Conservation (phyloP, 2,329 filamentous ascomycete species). For the Sporothrix dimorphospora region DNA sequence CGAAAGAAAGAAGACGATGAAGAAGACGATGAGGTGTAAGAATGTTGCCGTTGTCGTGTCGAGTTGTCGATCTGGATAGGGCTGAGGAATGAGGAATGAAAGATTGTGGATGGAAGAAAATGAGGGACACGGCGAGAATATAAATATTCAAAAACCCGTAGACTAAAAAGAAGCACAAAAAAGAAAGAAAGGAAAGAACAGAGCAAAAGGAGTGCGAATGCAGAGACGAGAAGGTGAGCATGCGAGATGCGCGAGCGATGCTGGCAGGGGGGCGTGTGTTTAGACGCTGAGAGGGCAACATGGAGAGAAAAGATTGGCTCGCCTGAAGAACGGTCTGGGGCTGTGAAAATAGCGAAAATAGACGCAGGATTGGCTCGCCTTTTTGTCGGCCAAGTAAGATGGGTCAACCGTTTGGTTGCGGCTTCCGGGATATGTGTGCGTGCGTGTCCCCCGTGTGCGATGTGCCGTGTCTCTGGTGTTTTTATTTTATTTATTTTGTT, state of each 20-base stretch:
- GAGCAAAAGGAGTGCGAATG: background rate
- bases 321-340: slow-evolving; percentile 5
- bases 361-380: background rate
- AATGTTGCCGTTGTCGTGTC: background rate
- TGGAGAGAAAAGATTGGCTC: background rate
- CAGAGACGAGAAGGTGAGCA: background rate
- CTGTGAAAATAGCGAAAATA: background rate
- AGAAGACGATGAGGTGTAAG: background rate
- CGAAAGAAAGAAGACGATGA: background rate
- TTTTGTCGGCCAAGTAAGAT: background rate
- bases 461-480: background rate
- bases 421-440: background rate
- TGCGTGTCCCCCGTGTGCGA: background rate
- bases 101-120: background rate
- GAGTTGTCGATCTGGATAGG: background rate
- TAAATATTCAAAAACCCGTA: background rate
- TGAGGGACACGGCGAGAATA: background rate
- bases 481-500: background rate
- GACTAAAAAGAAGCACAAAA: background rate
- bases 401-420: background rate
- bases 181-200: background rate
- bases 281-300: background rate
- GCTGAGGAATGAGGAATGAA: background rate
- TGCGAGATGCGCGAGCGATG: background rate
- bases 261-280: background rate